Evolutionary conservation across 139 green algal species (phyloP).

Genomic region (Auxenochlorella protothecoides): DNA sequence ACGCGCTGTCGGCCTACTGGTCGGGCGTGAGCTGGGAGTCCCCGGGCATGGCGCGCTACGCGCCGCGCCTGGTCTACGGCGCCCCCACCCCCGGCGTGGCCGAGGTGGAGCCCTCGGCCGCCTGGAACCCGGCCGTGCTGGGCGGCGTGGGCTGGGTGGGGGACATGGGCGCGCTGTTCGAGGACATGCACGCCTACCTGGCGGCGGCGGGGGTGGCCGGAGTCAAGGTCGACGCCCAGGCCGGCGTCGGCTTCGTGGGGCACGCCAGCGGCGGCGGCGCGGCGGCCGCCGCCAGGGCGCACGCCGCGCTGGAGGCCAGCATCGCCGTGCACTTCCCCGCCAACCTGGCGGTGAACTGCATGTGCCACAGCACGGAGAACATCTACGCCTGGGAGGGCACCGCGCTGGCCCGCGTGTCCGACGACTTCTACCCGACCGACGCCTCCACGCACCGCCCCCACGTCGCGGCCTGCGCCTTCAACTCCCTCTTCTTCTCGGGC

Average conservation of each 20-base stretch:
- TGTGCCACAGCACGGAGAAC: constrained; percentile 97
- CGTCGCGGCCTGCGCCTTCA: constrained; percentile 81
- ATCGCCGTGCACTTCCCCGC: constrained; percentile 67
- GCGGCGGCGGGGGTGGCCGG: constrained; percentile 56
- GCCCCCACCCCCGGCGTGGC: constrained; percentile 30
- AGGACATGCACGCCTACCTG: constrained; percentile 87
- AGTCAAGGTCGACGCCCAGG: constrained; percentile 91
- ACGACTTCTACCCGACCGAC: constrained; percentile 81
- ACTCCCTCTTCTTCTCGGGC: constrained; percentile 60
- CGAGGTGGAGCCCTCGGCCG: constrained; percentile 66
- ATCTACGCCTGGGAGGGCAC: constrained; percentile 43
- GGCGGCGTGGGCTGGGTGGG: constrained; percentile 67
- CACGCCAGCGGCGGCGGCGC: constrained; percentile 44
- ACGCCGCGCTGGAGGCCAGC: constrained; percentile 66
- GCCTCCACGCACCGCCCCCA: constrained; percentile 68
- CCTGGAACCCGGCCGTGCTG: constrained; percentile 33
- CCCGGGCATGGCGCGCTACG: constrained; percentile 22
- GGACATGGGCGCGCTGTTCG: constrained; percentile 58
- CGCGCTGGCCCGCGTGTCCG: constrained; percentile 27
- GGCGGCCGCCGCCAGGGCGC: constrained; percentile 24
- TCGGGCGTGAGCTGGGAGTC: constrained; percentile 60
- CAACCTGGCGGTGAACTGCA: constrained; percentile 97
- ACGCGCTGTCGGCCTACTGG: constrained; percentile 91
- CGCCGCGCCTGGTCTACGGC: constrained; percentile 15
- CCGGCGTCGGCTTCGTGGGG: constrained; percentile 47